phyloP scores from a whole-genome alignment of 768 basidiomycete genomes.

The Amanita rubescens region DNA sequence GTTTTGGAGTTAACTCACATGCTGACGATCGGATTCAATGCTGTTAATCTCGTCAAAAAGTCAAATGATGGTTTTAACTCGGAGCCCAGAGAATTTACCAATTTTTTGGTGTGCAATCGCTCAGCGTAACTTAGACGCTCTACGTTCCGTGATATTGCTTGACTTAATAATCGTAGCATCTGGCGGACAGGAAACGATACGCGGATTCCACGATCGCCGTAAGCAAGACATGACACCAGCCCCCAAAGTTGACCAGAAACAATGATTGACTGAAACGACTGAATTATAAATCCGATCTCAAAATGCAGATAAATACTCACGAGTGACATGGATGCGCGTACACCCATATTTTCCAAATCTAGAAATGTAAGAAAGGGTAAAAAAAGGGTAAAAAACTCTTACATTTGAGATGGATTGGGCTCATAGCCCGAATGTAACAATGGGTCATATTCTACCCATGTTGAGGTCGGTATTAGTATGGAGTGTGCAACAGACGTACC shows the following conservation, averaged over 20 bases:
- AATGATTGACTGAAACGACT: slow-evolving; percentile 56
- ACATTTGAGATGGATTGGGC: slow-evolving; percentile 80
- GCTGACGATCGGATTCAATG: slow-evolving; percentile 56
- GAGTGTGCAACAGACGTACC: slow-evolving; percentile 26
- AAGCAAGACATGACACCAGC: slow-evolving; percentile 70
- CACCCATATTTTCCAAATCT: slow-evolving; percentile 79
- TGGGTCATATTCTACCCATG: slow-evolving; percentile 67
- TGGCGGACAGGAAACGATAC: slow-evolving; percentile 82
- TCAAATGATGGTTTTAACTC: not conserved
- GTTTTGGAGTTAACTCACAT: slow-evolving; percentile 24
- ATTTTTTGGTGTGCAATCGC: slow-evolving; percentile 65
- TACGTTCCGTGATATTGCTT: slow-evolving; percentile 73
- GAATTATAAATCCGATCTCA: not conserved
- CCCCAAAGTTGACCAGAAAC: slow-evolving; percentile 80
- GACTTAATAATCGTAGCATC: slow-evolving; percentile 72
- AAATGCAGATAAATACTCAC: slow-evolving; percentile 30
- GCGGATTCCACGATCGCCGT: slow-evolving; percentile 72
- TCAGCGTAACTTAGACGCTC: slow-evolving; percentile 75
- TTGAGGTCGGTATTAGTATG: not conserved
- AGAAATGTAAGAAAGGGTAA: not conserved
- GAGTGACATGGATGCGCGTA: slow-evolving; percentile 81
- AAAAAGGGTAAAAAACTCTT: slow-evolving; percentile 13
- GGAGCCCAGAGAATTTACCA: slow-evolving; percentile 36
- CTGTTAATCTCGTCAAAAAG: slow-evolving; percentile 52
- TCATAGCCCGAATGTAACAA: slow-evolving; percentile 81